Evolutionary conservation across 2,329 filamentous ascomycete species (phyloP), one percentile per base, ranked within the genome.

Genomic region (Aureobasidium sp.): DNA sequence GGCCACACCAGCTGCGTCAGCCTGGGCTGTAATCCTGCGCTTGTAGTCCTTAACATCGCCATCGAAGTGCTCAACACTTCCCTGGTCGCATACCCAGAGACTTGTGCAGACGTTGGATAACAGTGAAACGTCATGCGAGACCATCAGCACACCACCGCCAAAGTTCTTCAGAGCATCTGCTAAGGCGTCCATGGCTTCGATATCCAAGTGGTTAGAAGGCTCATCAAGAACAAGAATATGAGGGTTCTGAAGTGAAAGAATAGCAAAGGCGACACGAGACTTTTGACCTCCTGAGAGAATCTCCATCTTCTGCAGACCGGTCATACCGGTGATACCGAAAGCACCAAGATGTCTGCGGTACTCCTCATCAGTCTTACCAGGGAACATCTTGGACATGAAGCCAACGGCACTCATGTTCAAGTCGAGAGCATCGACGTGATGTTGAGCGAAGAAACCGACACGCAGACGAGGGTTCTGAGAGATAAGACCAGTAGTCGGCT

Each of bases 81-180:
- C 94, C 63, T 88, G 82, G 74, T 99, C 94, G 72, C 94, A 99
- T 66, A 99, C 93, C 94, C 94, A 99, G 71, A 99, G 78, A 73
- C 87, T 94, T 56, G 82, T 94, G 77, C 94, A 99, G 41, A 99
- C 94, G 59, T 89, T 96, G 80, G 96, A 91, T 75, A 99, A 76
- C 91, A 99, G 97, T 0, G 94, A 97, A 60, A 99, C 94, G 73
- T 99, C 94, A 88, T 99, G 94, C 71, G 90, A 96, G 62, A 99
- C 94, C 91, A 99, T 97, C 70, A 99, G 80, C 62, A 99, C 92
- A 74, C 94, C 94, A 65, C 94, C 94, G 77, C 96, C 84, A 78
- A 97, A 99, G 66, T 87, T 84, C 68, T 86, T 83, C 68, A 99
- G 80, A 17, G 94, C 94, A 34, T 88, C 86, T 5, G 90, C 87